A percentile compares a stretch with the other conserved stretches of the same genome.
phyloP scores from a whole-genome alignment of 495 filamentous ascomycete genomes.

The Aspergillus wentii region DNA sequence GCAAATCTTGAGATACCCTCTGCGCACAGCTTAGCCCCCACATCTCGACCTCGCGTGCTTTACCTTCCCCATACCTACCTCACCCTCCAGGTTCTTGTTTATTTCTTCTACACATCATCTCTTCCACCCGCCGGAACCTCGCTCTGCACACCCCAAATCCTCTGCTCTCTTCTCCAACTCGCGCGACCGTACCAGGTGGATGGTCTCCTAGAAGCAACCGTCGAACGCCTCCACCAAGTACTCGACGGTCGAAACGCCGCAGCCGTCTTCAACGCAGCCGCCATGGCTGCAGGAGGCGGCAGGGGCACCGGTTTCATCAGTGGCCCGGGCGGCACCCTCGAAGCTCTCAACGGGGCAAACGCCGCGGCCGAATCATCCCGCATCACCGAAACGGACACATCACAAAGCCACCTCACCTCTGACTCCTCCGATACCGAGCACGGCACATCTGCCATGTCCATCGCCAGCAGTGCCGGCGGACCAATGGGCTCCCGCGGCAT shows the following conservation, averaged over 20 bases:
- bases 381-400: conserved; percentile 18
- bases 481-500: conserved; percentile 27
- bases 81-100: conserved; percentile 79
- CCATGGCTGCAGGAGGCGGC: conserved; percentile 95
- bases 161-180: conserved; percentile 91
- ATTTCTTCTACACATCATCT: conserved; percentile 89
- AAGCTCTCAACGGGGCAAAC: conserved; percentile 37
- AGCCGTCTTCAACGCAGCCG: conserved; percentile 95
- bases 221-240: conserved; percentile 85
- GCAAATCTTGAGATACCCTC: conserved; percentile 40
- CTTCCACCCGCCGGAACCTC: conserved; percentile 68
- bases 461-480: conserved; percentile 28
- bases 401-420: conserved; percentile 31
- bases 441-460: conserved; percentile 27
- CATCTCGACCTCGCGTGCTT: conserved; percentile 73
- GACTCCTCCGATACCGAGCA: conserved; percentile 45
- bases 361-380: conserved; percentile 15
- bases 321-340: conserved; percentile 40
- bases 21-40: conserved; percentile 57
- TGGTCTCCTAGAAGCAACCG: conserved; percentile 83
- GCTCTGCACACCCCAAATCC: conserved; percentile 90
- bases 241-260: conserved; percentile 92
- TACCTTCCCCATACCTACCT: conserved; percentile 90
- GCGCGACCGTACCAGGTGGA: conserved; percentile 90
- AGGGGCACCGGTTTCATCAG: conserved; percentile 53